Percentiles rank a stretch among this genome's conserved stretches.
Conservation (phyloP, 1,284 basidiomycete genomes). For the Xanthoconium separans region DNA sequence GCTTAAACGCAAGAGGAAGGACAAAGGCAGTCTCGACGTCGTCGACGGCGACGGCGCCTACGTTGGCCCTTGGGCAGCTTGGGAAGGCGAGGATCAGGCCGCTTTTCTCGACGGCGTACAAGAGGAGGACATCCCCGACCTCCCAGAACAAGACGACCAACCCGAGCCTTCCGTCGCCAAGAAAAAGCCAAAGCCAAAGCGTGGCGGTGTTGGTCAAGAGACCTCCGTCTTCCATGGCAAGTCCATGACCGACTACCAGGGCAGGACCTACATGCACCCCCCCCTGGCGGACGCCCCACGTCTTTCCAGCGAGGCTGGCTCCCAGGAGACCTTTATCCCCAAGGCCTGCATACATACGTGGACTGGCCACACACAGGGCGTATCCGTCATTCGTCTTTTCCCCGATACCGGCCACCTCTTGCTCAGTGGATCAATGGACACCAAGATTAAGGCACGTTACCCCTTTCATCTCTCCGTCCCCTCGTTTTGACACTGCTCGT, state of each 20-base stretch:
- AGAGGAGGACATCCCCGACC: constrained; percentile 51
- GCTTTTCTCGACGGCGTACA: constrained; percentile 59
- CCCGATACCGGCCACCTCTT: constrained; percentile 92
- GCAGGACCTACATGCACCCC: constrained; percentile 96
- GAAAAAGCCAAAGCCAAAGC: constrained; percentile 78
- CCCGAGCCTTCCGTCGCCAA: constrained; percentile 52
- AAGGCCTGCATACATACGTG: constrained; percentile 96
- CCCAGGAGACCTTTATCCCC: constrained; percentile 91
- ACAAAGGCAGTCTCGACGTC: constrained; percentile 79
- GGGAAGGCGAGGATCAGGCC: constrained; percentile 78
- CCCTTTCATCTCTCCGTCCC: background rate
- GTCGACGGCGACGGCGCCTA: constrained; percentile 90
- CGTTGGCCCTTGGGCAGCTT: constrained; percentile 95
- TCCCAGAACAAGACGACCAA: constrained; percentile 68
- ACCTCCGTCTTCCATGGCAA: constrained; percentile 96
- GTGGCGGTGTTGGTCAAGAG: constrained; percentile 82
- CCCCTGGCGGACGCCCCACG: constrained; percentile 80
- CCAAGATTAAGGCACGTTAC: constrained; percentile 87
- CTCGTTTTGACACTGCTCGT: constrained; percentile 6
- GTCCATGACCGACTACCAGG: constrained; percentile 96
- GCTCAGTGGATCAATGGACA: constrained; percentile 96
- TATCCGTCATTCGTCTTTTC: constrained; percentile 91
- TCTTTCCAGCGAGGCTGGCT: constrained; percentile 77
- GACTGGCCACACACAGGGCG: constrained; percentile 97
- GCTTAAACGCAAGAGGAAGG: constrained; percentile 80